Evolutionary conservation across 2,329 filamentous ascomycete species (phyloP).

Genomic region (Magnaporthiopsis rhizophila): DNA sequence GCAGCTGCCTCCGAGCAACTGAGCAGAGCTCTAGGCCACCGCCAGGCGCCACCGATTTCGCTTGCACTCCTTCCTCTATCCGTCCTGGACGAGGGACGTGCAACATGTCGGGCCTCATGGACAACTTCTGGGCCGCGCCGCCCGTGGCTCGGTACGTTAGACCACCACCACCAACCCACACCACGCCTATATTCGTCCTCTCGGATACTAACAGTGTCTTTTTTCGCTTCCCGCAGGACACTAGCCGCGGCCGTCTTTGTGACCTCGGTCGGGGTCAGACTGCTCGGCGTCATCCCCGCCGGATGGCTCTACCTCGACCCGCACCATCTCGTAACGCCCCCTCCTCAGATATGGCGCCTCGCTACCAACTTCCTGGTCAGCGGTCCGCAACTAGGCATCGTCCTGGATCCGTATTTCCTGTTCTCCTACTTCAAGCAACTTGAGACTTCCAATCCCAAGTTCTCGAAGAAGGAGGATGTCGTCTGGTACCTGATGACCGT

Average conservation of each 20-base stretch:
- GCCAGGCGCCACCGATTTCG: background rate
- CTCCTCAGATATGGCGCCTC: slow-evolving; percentile 37
- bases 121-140: slow-evolving; percentile 32
- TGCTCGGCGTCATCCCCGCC: slow-evolving; percentile 46
- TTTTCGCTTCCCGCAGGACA: slow-evolving; percentile 40
- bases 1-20: background rate
- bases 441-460: slow-evolving; percentile 64
- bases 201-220: background rate
- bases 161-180: background rate
- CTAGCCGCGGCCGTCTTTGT: slow-evolving; percentile 56
- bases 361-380: slow-evolving; percentile 35
- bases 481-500: slow-evolving; percentile 75
- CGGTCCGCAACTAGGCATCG: slow-evolving; percentile 36
- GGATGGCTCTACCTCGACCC: slow-evolving; percentile 47
- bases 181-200: background rate
- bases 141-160: slow-evolving; percentile 32
- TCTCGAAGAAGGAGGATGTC: slow-evolving; percentile 68
- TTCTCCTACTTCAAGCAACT: slow-evolving; percentile 71
- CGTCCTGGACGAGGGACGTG: background rate
- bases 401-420: slow-evolving; percentile 70
- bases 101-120: slow-evolving; percentile 31
- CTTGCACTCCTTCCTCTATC: background rate
- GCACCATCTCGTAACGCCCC: slow-evolving; percentile 44
- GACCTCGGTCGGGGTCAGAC: slow-evolving; percentile 49
- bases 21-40: background rate